Conservation (phyloP, 1,284 basidiomycete genomes). For the Ustilago xerochloae region DNA sequence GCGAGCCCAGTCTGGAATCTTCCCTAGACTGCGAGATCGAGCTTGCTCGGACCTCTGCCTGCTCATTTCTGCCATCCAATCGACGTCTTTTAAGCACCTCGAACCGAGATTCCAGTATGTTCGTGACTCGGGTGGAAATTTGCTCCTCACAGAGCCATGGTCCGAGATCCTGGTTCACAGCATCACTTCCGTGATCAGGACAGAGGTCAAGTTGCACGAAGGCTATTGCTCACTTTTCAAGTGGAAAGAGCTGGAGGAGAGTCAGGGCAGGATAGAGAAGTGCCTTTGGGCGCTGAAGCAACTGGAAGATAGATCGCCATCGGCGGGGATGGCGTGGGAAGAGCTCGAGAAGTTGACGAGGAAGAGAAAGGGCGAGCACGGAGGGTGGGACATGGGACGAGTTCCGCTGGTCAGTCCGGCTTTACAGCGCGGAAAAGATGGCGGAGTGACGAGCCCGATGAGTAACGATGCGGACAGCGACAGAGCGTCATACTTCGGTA, state of each 20-base stretch:
- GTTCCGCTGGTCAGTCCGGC: conserved; percentile 17
- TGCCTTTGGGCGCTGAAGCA: conserved; percentile 23
- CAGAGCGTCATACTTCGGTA: conserved; percentile 1
- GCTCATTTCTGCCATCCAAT: conserved; percentile 19
- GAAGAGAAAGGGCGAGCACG: not conserved
- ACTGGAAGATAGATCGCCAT: conserved; percentile 18
- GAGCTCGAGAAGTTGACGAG: conserved; percentile 8
- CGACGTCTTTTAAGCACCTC: conserved; percentile 8
- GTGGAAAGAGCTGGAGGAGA: conserved; percentile 23
- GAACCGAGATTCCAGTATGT: conserved; percentile 25
- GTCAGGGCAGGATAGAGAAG: conserved; percentile 3
- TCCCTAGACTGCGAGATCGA: conserved; percentile 16
- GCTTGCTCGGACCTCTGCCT: conserved; percentile 16
- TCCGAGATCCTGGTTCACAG: conserved; percentile 26
- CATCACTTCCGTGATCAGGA: conserved; percentile 20
- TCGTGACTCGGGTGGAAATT: conserved; percentile 16
- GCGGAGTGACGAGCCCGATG: not conserved
- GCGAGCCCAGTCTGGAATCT: conserved; percentile 13
- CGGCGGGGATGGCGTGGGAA: conserved; percentile 15
- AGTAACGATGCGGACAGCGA: conserved; percentile 13
- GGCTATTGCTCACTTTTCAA: conserved; percentile 17
- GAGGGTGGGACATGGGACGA: not conserved
- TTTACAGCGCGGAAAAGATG: not conserved
- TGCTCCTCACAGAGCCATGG: conserved; percentile 26
- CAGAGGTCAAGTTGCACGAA: conserved; percentile 25